Conservation (phyloP, 2,329 filamentous ascomycete genomes). For the Fusarium torreyae region DNA sequence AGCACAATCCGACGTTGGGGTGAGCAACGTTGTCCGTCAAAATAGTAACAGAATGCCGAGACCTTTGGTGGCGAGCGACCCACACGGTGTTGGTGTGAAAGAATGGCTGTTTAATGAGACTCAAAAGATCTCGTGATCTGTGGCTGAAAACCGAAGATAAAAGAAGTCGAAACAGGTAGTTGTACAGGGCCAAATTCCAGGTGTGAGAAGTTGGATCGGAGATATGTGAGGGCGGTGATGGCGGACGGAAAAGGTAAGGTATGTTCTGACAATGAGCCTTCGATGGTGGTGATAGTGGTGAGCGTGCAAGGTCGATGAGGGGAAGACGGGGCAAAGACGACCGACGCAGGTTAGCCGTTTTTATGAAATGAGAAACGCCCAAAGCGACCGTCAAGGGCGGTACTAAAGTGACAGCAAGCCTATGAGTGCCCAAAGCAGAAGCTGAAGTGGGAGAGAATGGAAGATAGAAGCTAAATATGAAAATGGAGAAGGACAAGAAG, state of each 20-base stretch:
- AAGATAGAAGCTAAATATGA: constrained; percentile 41
- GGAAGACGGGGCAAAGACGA: constrained; percentile 6
- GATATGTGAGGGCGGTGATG: background rate
- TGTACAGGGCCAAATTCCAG: background rate
- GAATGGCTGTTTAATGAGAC: constrained; percentile 15
- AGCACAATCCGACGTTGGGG: constrained; percentile 11
- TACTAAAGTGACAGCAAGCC: constrained; percentile 15
- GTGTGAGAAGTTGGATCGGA: background rate
- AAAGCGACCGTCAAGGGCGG: constrained; percentile 18
- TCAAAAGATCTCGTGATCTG: constrained; percentile 3
- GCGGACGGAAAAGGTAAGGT: constrained; percentile 6
- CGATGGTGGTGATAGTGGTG: constrained; percentile 14
- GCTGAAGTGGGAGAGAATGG: constrained; percentile 25
- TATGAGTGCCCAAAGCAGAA: constrained; percentile 11
- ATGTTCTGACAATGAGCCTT: constrained; percentile 9
- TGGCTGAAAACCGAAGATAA: background rate
- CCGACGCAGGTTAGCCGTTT: constrained; percentile 1
- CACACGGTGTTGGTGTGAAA: constrained; percentile 16
- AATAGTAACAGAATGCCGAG: constrained; percentile 33
- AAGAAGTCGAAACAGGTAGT: background rate
- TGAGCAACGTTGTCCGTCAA: constrained; percentile 27
- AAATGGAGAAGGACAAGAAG: constrained; percentile 44
- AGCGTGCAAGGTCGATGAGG: constrained; percentile 20
- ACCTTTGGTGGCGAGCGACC: constrained; percentile 35
- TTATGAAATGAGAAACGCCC: constrained; percentile 1